Evolutionary conservation across 2,329 filamentous ascomycete genomes (phyloP).

Genomic region (Penicillium hesseltinei): DNA sequence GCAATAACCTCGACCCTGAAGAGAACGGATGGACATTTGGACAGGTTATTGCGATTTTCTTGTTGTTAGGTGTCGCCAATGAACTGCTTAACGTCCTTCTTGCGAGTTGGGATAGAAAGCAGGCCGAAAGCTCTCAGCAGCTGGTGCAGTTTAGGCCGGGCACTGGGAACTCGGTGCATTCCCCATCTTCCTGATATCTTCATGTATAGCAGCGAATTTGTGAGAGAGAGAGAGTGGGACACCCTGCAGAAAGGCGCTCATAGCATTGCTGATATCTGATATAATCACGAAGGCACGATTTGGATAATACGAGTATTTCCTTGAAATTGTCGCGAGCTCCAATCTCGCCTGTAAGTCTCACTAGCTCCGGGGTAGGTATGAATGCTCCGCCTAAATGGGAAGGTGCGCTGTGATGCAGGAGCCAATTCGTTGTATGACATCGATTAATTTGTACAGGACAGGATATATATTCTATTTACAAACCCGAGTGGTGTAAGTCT

Average conservation of each 20-base stretch:
- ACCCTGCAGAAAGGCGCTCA: background rate
- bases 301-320: background rate
- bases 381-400: background rate
- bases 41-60: conserved; percentile 20
- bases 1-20: conserved; percentile 13
- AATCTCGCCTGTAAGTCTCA: background rate
- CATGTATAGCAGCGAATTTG: background rate
- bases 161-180: background rate
- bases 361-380: background rate
- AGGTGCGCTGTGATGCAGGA: background rate
- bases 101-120: conserved; percentile 16
- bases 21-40: conserved; percentile 19
- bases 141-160: conserved; percentile 1
- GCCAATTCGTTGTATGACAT: background rate
- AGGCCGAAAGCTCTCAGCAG: conserved; percentile 5
- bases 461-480: conserved; percentile 9
- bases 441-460: conserved; percentile 1
- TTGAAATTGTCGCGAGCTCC: background rate
- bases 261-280: background rate
- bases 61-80: conserved; percentile 18
- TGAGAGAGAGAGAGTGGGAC: background rate
- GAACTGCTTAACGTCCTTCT: conserved; percentile 19
- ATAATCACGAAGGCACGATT: background rate
- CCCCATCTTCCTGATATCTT: background rate
- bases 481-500: background rate